Evolutionary conservation across 352 stramenopile species (phyloP).

Genomic region (Plasmopara halstedii): DNA sequence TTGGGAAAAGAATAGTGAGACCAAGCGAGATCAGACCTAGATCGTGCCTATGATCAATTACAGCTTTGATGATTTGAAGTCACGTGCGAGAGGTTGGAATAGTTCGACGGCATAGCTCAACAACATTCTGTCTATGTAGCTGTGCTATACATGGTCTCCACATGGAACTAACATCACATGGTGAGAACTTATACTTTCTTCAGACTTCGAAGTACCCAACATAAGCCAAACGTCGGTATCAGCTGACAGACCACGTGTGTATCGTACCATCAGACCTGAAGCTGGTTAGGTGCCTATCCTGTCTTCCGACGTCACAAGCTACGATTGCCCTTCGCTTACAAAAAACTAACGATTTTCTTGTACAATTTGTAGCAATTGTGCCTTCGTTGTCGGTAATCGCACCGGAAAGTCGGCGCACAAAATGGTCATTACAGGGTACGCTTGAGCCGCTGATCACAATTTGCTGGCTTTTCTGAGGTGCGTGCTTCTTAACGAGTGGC

Average conservation of each 20-base stretch:
- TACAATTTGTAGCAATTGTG: no score
- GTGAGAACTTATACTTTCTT: not conserved
- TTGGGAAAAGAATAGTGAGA: not conserved
- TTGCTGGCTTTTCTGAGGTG: constrained; percentile 12
- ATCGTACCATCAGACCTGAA: not conserved
- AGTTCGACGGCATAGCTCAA: not conserved
- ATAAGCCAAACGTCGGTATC: not conserved
- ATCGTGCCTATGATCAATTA: constrained; percentile 3
- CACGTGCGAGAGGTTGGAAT: constrained; percentile 17
- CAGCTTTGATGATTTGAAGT: constrained; percentile 23
- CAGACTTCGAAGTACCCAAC: not conserved
- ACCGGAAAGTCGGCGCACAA: constrained; percentile 9
- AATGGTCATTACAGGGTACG: constrained; percentile 3
- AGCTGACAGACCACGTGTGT: constrained; percentile 8
- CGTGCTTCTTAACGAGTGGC: not conserved
- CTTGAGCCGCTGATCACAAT: constrained; percentile 7
- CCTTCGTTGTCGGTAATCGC: constrained; percentile 3
- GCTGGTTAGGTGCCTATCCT: constrained; percentile 1
- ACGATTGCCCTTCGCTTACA: constrained; percentile 3
- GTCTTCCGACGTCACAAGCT: constrained; percentile 5
- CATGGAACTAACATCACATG: not conserved
- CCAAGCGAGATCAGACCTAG: not conserved
- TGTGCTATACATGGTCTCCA: not conserved
- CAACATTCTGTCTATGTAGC: not conserved
- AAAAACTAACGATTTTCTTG: constrained; percentile 8